Evolutionary conservation across 2,329 filamentous ascomycete genomes (phyloP).

Genomic region (Cytospora chrysosperma): DNA sequence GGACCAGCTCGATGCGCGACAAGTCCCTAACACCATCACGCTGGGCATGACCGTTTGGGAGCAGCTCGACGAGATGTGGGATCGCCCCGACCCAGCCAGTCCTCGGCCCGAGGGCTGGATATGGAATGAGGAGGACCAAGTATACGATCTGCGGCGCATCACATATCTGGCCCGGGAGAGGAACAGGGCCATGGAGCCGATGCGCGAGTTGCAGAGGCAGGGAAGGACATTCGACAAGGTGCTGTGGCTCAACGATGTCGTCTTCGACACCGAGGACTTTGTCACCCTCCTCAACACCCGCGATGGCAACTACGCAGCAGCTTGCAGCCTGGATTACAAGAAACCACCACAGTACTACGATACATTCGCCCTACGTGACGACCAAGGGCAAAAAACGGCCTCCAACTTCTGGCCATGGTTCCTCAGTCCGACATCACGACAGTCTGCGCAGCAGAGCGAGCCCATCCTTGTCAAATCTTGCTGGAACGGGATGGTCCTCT

Average conservation of each 20-base stretch:
- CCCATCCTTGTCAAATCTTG: constrained; percentile 64
- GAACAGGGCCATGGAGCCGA: constrained; percentile 61
- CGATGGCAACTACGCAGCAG: constrained; percentile 55
- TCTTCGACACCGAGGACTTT: constrained; percentile 56
- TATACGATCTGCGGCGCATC: constrained; percentile 61
- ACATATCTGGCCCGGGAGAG: constrained; percentile 65
- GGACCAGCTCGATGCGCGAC: constrained; percentile 46
- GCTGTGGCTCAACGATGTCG: constrained; percentile 61
- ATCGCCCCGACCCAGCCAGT: constrained; percentile 34
- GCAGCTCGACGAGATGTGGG: constrained; percentile 55
- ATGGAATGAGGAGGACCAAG: constrained; percentile 46
- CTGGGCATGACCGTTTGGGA: constrained; percentile 54
- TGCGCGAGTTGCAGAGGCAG: constrained; percentile 48
- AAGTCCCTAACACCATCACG: constrained; percentile 54
- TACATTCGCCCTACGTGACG: constrained; percentile 60
- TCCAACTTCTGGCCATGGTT: constrained; percentile 62
- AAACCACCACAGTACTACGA: constrained; percentile 56
- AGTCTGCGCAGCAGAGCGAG: constrained; percentile 47
- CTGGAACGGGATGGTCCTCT: constrained; percentile 63
- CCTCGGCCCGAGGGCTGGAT: constrained; percentile 60
- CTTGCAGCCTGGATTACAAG: constrained; percentile 60
- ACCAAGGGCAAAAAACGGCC: constrained; percentile 49
- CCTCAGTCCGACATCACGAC: constrained; percentile 39
- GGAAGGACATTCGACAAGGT: constrained; percentile 56
- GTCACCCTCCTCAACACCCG: constrained; percentile 54